Evolutionary conservation across 768 basidiomycete genomes (phyloP).

Genomic region (Leccinum variicolor): DNA sequence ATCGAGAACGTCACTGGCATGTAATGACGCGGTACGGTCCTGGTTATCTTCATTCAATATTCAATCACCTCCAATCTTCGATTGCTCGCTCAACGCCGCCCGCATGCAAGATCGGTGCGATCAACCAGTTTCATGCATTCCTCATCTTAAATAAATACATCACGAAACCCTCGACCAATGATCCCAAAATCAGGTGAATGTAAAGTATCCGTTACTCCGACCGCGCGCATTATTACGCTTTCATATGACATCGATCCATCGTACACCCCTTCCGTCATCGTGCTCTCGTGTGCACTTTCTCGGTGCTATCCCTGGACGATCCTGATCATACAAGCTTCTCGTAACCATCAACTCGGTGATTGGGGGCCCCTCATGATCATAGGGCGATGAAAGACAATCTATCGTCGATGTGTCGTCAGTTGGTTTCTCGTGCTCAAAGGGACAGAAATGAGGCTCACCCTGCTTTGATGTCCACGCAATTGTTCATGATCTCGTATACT

Average conservation of each 20-base stretch:
- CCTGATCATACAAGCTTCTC: neutral
- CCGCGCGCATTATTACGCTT: neutral
- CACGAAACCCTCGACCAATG: neutral
- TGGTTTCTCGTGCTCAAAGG: neutral
- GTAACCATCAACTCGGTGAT: neutral
- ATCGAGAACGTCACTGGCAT: neutral
- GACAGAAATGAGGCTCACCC: conserved; percentile 13
- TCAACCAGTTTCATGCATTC: neutral
- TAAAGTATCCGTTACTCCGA: neutral
- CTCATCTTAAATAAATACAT: neutral
- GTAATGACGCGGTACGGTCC: neutral
- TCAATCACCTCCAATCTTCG: neutral
- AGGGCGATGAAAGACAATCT: conserved; percentile 10
- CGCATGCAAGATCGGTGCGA: neutral
- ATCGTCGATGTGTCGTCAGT: neutral
- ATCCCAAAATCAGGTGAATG: neutral
- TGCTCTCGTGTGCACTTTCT: neutral
- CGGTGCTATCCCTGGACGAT: neutral
- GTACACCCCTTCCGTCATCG: neutral
- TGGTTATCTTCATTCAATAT: neutral
- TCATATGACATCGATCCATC: neutral
- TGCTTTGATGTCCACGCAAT: conserved; percentile 5
- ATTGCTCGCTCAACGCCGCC: neutral
- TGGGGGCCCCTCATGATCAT: conserved; percentile 7
- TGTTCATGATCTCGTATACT: conserved; percentile 27